Percentiles rank a stretch among this genome's conserved stretches.
Evolutionary conservation across 768 basidiomycete species (phyloP).

Genomic region (Naematelia encephala): DNA sequence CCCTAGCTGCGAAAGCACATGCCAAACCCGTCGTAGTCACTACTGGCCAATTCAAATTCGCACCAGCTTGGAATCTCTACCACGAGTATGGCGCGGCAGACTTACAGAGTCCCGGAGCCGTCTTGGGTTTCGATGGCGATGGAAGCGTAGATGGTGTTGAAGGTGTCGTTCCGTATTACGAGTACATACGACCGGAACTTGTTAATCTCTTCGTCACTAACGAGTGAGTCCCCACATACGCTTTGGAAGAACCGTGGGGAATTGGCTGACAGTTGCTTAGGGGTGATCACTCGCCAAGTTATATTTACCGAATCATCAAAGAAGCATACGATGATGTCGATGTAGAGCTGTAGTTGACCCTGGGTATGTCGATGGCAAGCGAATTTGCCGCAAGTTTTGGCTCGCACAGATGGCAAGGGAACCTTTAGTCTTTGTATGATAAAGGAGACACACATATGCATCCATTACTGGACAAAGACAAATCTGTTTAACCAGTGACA

Average conservation of each 20-base stretch:
- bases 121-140: constrained; percentile 56
- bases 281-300: constrained; percentile 93
- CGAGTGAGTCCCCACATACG: constrained; percentile 62
- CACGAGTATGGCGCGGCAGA: constrained; percentile 49
- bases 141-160: constrained; percentile 79
- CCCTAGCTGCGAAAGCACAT: constrained; percentile 81
- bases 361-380: too few relatives aligned
- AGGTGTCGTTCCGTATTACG: constrained; percentile 92
- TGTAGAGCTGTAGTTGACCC: constrained; percentile 62
- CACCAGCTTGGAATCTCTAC: constrained; percentile 60
- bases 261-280: constrained; percentile 53
- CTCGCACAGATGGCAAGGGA: too few relatives aligned
- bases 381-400: too few relatives aligned
- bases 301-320: constrained; percentile 77
- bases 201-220: constrained; percentile 94
- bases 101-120: constrained; percentile 44
- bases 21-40: constrained; percentile 89
- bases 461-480: too few relatives aligned
- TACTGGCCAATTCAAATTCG: constrained; percentile 94
- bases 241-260: not conserved
- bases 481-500: too few relatives aligned
- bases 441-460: too few relatives aligned
- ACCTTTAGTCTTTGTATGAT: too few relatives aligned
- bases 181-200: constrained; percentile 88
- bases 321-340: constrained; percentile 96